Base-by-base conservation (phyloP, 192 early-diverging fungal species). In the Backusella australiensis region DNA sequence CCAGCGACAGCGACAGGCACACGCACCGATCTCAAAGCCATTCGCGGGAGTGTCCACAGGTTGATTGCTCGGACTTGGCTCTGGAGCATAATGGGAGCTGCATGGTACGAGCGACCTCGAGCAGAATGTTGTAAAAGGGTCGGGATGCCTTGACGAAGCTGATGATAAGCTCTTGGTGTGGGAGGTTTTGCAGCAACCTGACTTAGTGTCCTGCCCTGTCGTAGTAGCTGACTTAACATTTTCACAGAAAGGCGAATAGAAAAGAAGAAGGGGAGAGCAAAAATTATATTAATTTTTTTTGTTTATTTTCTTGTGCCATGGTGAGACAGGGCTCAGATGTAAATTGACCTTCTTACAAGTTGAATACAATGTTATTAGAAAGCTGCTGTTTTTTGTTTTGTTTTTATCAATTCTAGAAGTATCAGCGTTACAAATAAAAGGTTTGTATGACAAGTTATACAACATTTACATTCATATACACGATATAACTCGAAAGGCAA, bases 1-100 rank as follows among this genome's bases (percentile, higher is more conserved):
- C 88, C 90, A 12, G 86, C 85, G 4, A 87, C 85, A 32, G 87
- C 83, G 3, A 90, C 75, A 17, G 92, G 91, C 8, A 94, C 41
- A 14, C 89, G 80, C 32, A 93, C 68, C 11, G 86, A 78, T 78
- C 78, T 79, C 35, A 86, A 74, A 6, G 88, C 53, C 34, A 87
- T 75, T 32, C 84, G 77, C 11, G 88, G 87, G 53, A 80, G 63
- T 2, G 78, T 41, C 52, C 73, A 78, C n/a, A 85, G 76, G n/a
- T 70, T 69, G 39, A 82, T 59, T 35, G 69, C 17, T 63, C 73
- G 49, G 3, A 78, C 21, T 42, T 73, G 77, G 4, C 38, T 49
- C 19, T 78, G 52, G 29, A 72, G 34, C 7, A 59, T 19, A 38
- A 72, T 42, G 9, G 70, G 42, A 19, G 72, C 46, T 15, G 77